These are phyloP conservation scores for Moniliella sp. DNA, from an alignment of 1,284 basidiomycete species.

Conservation along the genomic window DNA sequence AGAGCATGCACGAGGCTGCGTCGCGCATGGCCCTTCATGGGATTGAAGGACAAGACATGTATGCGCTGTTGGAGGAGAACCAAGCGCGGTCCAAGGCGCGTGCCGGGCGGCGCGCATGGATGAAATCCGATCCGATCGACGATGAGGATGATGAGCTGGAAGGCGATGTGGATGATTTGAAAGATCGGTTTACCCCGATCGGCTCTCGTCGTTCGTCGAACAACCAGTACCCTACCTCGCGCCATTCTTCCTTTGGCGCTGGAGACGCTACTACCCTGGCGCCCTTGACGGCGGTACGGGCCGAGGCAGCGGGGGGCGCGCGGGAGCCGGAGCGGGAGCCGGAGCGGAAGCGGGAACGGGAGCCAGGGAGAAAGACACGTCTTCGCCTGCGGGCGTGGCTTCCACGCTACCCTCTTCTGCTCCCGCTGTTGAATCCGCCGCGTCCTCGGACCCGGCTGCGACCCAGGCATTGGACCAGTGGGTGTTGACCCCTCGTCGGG, in stretches of 20 bases:
- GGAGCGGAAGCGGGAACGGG: too few relatives aligned
- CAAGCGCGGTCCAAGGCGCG: neutral
- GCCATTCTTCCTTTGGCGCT: neutral
- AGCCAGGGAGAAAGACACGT: too few relatives aligned
- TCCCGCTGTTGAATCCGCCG: too few relatives aligned
- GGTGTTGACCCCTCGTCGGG: constrained; percentile 59
- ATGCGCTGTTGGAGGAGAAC: neutral
- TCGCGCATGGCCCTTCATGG: neutral
- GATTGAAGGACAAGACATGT: neutral
- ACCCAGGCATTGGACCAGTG: constrained; percentile 38
- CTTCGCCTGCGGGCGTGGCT: too few relatives aligned
- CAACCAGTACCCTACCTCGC: too few relatives aligned
- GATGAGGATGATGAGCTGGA: constrained; percentile 20
- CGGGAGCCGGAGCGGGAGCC: too few relatives aligned
- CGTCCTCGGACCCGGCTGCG: too few relatives aligned
- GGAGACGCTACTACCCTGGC: too few relatives aligned
- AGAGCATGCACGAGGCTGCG: too few relatives aligned
- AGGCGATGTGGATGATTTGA: constrained; percentile 3
- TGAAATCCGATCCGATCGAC: constrained; percentile 12
- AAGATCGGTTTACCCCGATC: constrained; percentile 23
- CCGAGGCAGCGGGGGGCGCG: too few relatives aligned
- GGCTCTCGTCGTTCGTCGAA: constrained; percentile 11
- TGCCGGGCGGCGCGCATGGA: neutral
- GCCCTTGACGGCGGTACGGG: too few relatives aligned
- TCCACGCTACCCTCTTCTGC: too few relatives aligned